These are phyloP conservation scores for Lentinula sp. DNA, from an alignment of 768 basidiomycete genomes.

Conservation along the genomic window DNA sequence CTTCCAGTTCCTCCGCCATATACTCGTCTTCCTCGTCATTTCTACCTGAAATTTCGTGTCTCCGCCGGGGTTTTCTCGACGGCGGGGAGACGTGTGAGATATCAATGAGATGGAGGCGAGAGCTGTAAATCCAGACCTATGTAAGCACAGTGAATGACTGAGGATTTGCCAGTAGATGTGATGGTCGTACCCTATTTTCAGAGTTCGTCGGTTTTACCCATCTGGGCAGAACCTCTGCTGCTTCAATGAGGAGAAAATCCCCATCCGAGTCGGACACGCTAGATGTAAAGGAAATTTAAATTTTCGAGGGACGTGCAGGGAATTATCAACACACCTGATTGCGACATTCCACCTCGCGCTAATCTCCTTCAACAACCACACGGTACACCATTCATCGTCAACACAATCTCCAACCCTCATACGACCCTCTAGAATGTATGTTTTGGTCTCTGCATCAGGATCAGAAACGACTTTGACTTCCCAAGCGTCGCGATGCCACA, in stretches of 20 bases:
- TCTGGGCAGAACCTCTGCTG: constrained; percentile 78
- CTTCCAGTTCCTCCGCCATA: constrained; percentile 33
- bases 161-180: constrained; percentile 24
- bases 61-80: constrained; percentile 46
- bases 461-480: constrained; percentile 62
- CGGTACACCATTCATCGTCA: constrained; percentile 97
- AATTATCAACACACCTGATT: constrained; percentile 52
- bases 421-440: constrained; percentile 68
- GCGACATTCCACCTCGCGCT: constrained; percentile 75
- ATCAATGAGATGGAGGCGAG: constrained; percentile 82
- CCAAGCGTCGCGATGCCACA: constrained; percentile 85
- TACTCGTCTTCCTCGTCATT: constrained; percentile 44
- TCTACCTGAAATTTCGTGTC: constrained; percentile 30
- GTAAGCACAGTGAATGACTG: constrained; percentile 20
- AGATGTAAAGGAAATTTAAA: background rate
- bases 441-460: constrained; percentile 30
- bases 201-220: constrained; percentile 94
- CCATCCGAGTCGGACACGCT: constrained; percentile 89
- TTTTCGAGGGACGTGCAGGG: background rate
- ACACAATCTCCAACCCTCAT: constrained; percentile 94
- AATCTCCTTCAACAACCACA: constrained; percentile 82
- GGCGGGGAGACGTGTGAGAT: constrained; percentile 67
- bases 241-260: constrained; percentile 94
- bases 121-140: constrained; percentile 89
- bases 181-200: constrained; percentile 78